Evolutionary conservation across 169 alveolate genomes (phyloP).

Genomic region (Perkinsus marinus): DNA sequence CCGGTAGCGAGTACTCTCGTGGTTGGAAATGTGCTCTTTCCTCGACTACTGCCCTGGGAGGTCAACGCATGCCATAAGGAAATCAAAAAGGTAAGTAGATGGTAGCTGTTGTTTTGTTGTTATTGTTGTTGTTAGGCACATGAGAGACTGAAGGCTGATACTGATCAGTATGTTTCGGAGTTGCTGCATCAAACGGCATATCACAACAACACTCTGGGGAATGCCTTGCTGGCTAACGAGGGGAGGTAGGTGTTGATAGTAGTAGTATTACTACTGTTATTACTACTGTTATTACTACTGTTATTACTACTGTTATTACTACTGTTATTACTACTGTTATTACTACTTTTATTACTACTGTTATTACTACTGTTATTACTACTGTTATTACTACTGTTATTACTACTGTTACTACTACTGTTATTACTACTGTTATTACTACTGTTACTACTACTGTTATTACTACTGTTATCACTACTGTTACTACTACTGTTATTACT

Average conservation of each 20-base stretch:
- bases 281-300: too few relatives aligned
- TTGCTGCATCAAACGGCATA: conserved; percentile 64
- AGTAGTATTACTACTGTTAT: too few relatives aligned
- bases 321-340: too few relatives aligned
- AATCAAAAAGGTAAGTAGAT: conserved; percentile 35
- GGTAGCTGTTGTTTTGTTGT: neutral
- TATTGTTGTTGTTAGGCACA: neutral
- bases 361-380: too few relatives aligned
- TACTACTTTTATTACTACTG: too few relatives aligned
- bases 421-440: too few relatives aligned
- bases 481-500: too few relatives aligned
- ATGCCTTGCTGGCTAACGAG: conserved; percentile 27
- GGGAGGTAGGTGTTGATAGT: conserved; percentile 2
- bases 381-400: too few relatives aligned
- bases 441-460: too few relatives aligned
- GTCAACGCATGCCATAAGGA: conserved; percentile 46
- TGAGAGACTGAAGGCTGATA: conserved; percentile 32
- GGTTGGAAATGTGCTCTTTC: conserved; percentile 68
- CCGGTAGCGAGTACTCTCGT: conserved; percentile 57
- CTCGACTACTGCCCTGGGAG: conserved; percentile 65
- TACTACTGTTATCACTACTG: too few relatives aligned
- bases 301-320: too few relatives aligned
- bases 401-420: too few relatives aligned
- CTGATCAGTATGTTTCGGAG: conserved; percentile 58
- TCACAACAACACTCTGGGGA: conserved; percentile 71